Percentiles rank a stretch among this genome's conserved stretches.
Evolutionary conservation across 805 yeast genomes (phyloP).

Genomic region (Wickerhamiella parazyma): DNA sequence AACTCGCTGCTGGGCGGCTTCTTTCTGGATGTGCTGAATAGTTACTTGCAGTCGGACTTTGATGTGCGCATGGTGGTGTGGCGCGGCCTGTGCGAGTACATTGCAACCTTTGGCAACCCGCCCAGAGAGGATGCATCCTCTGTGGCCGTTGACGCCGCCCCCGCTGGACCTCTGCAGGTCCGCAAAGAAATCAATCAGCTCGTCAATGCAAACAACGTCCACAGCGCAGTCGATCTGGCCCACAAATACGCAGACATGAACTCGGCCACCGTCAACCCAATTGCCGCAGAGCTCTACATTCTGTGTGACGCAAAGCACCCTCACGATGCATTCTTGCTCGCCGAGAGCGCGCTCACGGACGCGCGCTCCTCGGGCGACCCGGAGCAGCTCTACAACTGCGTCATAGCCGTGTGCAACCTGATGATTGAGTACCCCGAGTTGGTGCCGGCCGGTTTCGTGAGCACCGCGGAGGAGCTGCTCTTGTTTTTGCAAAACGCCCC

Average conservation of each 20-base stretch:
- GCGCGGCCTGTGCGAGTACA: not conserved
- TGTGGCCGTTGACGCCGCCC: no score
- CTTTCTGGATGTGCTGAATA: not conserved
- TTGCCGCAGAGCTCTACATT: not conserved
- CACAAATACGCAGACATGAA: not conserved
- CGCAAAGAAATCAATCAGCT: no score
- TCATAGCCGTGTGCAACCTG: not conserved
- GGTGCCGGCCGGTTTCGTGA: not conserved
- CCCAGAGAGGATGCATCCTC: no score
- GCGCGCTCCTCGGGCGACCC: not conserved
- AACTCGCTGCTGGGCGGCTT: conserved; percentile 6
- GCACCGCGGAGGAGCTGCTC: not conserved
- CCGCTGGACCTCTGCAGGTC: no score
- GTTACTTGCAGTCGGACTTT: not conserved
- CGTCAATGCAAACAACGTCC: no score
- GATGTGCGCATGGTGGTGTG: not conserved
- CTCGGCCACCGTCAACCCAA: not conserved
- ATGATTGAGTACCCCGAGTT: not conserved
- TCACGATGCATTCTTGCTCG: not conserved
- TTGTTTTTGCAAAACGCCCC: not conserved
- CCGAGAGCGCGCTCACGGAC: not conserved
- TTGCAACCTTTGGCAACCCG: not conserved
- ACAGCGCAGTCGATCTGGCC: not conserved
- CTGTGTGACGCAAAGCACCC: not conserved
- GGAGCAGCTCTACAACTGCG: not conserved